Evolutionary conservation across 805 yeast species (phyloP), one percentile per base, ranked within the genome.

Genomic region (Wickerhamomyces bisporus): DNA sequence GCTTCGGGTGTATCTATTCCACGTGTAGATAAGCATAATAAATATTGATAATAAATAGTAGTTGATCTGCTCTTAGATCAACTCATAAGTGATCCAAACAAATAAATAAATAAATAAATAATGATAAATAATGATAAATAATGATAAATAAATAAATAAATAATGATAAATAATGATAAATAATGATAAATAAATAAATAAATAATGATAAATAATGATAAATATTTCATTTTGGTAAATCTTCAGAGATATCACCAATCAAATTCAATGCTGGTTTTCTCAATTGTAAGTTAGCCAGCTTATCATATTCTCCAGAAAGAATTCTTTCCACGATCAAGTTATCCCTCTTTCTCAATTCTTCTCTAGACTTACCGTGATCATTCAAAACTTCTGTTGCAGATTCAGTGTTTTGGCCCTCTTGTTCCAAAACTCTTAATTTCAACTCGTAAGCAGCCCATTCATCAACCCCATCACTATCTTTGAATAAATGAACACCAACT

Each of bases 391-490:
- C 68, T 55, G 75, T 61, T 50, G 77, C 80, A 42, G 68, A 77
- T 20, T 42, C 42, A 45, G 64, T 62, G 38, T 79, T 81, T 53
- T 68, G 68, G 47, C 72, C 74, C 49, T 76, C 75, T 18, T 27
- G 30, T 27, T 82, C 86, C 68, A 77, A 77, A 26, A 76, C 78
- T 70, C 94, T 81, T 59, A 81, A 71, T 53, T 85, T 70, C 61
- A 86, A 74, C 66, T 86, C 95, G 58, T 83, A 77, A 58, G 77
- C 75, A 29, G 95, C 95, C 95, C 95, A 86, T 52, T 79, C 85
- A 42, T 71, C 65, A 38, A 77, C 62, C 45, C 68, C 70, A 40
- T 71, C 73, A 42, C 71, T 73, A 36, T 69, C 64, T 45, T 74
- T 67, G 62, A 75, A 78, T 33, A 73, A 49, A 42, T 72, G 61